Base-by-base conservation (phyloP, 2,329 filamentous ascomycete species). In the Simplicillium aogashimaense region DNA sequence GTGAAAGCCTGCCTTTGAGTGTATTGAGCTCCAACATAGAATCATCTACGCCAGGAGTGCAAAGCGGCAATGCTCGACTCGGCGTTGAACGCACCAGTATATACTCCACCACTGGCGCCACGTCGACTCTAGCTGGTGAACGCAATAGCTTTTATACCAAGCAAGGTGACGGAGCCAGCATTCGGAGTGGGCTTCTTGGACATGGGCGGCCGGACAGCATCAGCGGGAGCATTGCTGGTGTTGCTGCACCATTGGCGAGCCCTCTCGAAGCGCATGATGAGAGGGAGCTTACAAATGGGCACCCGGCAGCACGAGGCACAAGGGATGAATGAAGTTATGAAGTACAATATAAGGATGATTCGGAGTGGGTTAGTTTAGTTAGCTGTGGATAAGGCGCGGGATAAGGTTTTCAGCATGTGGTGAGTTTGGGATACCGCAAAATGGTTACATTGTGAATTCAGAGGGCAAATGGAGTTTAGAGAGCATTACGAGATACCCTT, bases 201-300 rank as follows among this genome's bases (percentile, higher is more conserved):
- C 89, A 95, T 57, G 78, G 76, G 2, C 74, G 86, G 45, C 82
- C 86, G 37, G 87, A 94, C 56, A 94, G 88, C 60, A 77, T 90
- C 40, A 83, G 71, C 45, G 83, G 85, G 18, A 90, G 84, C 58
- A 81, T 88, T 47, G 76, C 72, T 7, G 75, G 72, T 8, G 54
- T 73, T 13, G 66, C 71, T 25, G 83, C 78, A 48, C 78, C 81
- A 12, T 60, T 88, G 30, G 73, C 74, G 3, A 83, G 76, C 39
- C 70, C 74, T 31, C 56, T 66, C 40, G 70, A 72, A 47, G 55
- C 64, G 20, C 54, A 57, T 8, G 58, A 60, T 14, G 61, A 66
- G 46, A 63, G 48, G 40, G 11, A 11, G 13, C 12, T 14, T n/a
- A 20, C 20, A 5, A 25, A 25, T 25, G 20, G 20, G 6, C 20